phyloP scores from a whole-genome alignment of 148 eudicot genomes.

The Suaeda aralocaspica region DNA sequence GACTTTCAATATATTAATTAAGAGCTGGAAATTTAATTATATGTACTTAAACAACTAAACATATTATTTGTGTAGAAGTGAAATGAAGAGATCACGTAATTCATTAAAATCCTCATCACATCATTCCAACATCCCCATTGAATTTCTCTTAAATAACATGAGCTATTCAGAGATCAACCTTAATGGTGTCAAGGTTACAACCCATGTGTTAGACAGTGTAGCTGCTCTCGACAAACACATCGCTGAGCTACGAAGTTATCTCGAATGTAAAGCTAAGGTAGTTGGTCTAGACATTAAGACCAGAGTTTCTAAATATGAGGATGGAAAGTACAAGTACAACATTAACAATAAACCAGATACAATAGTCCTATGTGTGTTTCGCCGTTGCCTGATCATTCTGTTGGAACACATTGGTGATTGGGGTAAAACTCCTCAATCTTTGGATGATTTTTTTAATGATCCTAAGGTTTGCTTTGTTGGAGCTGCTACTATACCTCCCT shows the following conservation, averaged over 20 bases:
- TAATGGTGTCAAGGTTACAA: neutral
- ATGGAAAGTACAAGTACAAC: too few species aligned
- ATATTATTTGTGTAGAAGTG: too few species aligned
- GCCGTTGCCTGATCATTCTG: neutral
- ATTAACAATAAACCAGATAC: too few species aligned
- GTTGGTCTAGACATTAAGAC: neutral
- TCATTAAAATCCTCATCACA: neutral
- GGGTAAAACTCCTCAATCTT: neutral
- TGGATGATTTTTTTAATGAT: neutral
- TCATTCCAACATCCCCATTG: neutral
- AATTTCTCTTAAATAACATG: conserved; percentile 4
- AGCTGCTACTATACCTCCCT: neutral
- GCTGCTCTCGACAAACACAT: neutral
- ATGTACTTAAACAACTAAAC: too few species aligned
- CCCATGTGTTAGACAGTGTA: neutral
- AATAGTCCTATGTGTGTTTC: too few species aligned
- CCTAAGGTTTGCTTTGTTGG: neutral
- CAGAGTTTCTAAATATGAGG: too few species aligned
- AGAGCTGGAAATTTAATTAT: too few species aligned
- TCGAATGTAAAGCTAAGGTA: neutral
- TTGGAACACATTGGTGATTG: neutral
- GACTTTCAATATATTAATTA: too few species aligned
- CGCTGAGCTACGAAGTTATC: too few species aligned
- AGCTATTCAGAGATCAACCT: neutral
- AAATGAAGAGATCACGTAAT: conserved; percentile 2